Evolutionary conservation across 257 asterid species (phyloP), one percentile per base, ranked within the genome.

Genomic region (Solanum sejunctum): DNA sequence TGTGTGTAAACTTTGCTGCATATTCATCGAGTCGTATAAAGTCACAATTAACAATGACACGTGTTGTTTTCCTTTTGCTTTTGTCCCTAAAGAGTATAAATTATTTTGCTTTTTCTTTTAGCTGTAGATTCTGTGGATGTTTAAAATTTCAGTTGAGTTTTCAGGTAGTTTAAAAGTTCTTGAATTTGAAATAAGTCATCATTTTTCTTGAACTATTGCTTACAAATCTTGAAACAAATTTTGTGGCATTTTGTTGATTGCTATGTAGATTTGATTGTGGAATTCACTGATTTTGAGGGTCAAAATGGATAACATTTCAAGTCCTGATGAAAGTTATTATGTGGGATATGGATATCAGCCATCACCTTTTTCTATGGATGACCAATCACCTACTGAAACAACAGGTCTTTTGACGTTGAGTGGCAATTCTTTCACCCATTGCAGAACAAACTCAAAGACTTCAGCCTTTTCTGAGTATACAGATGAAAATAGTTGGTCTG

Each of bases 391-490:
- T 20, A 81, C 90, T 17, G 93, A 89, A 73, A 88, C 89, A n/a
- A 61, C 89, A 52, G 84, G 92, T 28, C 88, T 73, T 47, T 92
- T 96, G 26, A 80, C 84, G 15, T 51, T 80, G 82, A 92, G 95
- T 84, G 85, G 84, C 13, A 91, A 90, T 80, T 95, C 99, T 57
- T 96, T 93, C 47, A 89, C 90, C 10, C 90, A 90, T 85, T 90
- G 90, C 58, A 89, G 98, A 86, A 92, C 95, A 57, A 88, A 79
- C 67, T 96, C 99, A 8, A 97, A 91, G 84, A 90, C 89, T 28
- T 94, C 98, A 6, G 91, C 89, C 2, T 92, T 92, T 82, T 89
- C 97, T 3, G 95, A 91, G 83, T 89, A 85, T 43, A 88, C 95
- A 32, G 36, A 32, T 32, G 36, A 32, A 32, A 32, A 32, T 32